Evolutionary conservation across 2,329 filamentous ascomycete species (phyloP).

Genomic region (Paraphoma chrysanthemicola): DNA sequence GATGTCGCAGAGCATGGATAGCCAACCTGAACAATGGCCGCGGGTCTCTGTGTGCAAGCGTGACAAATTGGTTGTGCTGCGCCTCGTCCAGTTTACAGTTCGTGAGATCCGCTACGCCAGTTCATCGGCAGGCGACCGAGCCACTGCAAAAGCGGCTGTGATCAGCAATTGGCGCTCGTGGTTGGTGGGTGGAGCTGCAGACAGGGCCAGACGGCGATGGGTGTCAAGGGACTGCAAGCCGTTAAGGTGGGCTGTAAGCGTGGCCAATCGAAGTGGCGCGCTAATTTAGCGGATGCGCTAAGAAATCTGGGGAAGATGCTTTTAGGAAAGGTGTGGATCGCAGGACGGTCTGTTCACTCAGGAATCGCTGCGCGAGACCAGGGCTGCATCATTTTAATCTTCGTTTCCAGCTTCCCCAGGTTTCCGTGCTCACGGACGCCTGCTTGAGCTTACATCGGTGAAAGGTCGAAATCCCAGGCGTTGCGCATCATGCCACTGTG

Average conservation of each 20-base stretch:
- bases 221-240: conserved; percentile 11
- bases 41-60: background rate
- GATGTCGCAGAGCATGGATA: background rate
- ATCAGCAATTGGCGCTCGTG: background rate
- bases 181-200: conserved; percentile 1
- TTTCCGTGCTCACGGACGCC: conserved; percentile 21
- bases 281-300: background rate
- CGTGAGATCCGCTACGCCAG: background rate
- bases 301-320: background rate
- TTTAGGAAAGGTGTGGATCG: conserved; percentile 6
- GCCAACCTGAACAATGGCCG: background rate
- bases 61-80: conserved; percentile 1
- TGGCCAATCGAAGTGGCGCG: background rate
- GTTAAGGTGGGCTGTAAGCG: conserved; percentile 15
- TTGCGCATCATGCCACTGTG: background rate
- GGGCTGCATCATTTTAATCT: conserved; percentile 18
- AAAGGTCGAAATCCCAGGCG: background rate
- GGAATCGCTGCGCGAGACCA: background rate
- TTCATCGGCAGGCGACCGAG: background rate
- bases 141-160: background rate
- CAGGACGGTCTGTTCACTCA: background rate
- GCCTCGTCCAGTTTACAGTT: background rate
- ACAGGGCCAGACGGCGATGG: background rate
- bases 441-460: conserved; percentile 25
- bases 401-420: conserved; percentile 31